Percentiles rank a stretch among this genome's conserved stretches.
Conservation (phyloP, 2,329 filamentous ascomycete species). For the Microascus cirrosus region DNA sequence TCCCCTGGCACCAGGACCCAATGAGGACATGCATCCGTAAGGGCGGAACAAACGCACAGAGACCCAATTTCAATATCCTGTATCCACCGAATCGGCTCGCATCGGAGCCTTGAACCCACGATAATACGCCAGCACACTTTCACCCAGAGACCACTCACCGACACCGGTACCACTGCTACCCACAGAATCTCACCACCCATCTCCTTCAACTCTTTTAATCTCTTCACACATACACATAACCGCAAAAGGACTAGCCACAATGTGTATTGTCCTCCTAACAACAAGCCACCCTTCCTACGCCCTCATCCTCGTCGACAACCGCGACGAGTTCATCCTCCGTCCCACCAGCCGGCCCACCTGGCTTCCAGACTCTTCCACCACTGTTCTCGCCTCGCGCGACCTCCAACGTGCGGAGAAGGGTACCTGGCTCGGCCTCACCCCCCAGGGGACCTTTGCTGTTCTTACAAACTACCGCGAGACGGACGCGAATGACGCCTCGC, state of each 20-base stretch:
- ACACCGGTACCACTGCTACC: background rate
- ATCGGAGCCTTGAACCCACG: background rate
- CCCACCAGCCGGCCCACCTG: constrained; percentile 54
- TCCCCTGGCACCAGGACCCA: too few species aligned
- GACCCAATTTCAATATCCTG: background rate
- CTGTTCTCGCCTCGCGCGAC: constrained; percentile 49
- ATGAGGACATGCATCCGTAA: too few species aligned
- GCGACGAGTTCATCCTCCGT: constrained; percentile 60
- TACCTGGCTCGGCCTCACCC: constrained; percentile 55
- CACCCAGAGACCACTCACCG: background rate
- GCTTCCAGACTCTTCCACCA: constrained; percentile 40
- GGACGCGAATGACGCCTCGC: constrained; percentile 31
- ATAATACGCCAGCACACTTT: background rate
- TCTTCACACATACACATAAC: background rate
- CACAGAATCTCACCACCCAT: background rate
- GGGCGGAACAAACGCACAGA: background rate
- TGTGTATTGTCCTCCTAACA: constrained; percentile 71
- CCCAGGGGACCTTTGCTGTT: constrained; percentile 47
- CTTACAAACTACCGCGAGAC: constrained; percentile 58
- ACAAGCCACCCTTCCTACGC: constrained; percentile 67
- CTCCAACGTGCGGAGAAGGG: constrained; percentile 50
- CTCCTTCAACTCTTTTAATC: background rate
- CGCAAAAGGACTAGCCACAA: constrained; percentile 18
- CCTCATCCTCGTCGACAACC: constrained; percentile 66
- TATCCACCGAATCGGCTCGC: background rate